These are phyloP conservation scores for Groenewaldozyma salmanticensis DNA, from an alignment of 805 yeast genomes.

Conservation along the genomic window DNA sequence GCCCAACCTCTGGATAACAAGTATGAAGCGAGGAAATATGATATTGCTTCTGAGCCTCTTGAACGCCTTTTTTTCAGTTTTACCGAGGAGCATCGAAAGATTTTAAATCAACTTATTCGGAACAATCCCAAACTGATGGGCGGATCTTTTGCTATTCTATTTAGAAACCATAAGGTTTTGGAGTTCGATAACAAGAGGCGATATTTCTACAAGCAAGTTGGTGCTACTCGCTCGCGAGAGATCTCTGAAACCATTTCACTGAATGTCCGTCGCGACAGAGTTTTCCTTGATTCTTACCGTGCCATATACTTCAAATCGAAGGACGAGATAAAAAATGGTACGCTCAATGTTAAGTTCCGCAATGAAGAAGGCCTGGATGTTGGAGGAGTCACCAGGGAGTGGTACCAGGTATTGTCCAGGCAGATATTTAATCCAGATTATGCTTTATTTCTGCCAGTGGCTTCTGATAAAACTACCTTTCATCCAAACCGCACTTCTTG, in stretches of 20 bases:
- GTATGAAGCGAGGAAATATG: slow-evolving; percentile 50
- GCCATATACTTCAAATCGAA: slow-evolving; percentile 68
- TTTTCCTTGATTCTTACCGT: slow-evolving; percentile 83
- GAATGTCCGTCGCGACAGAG: slow-evolving; percentile 76
- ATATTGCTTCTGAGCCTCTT: slow-evolving; percentile 64
- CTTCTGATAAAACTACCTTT: slow-evolving; percentile 85
- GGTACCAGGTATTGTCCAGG: slow-evolving; percentile 90
- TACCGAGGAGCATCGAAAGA: slow-evolving; percentile 79
- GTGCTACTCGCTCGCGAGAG: slow-evolving; percentile 17
- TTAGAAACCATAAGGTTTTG: slow-evolving; percentile 76
- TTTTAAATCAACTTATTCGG: slow-evolving; percentile 84
- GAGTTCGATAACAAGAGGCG: slow-evolving; percentile 92
- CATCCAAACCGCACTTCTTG: slow-evolving; percentile 91
- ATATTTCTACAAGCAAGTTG: slow-evolving; percentile 65
- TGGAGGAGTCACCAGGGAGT: slow-evolving; percentile 95
- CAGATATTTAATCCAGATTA: slow-evolving; percentile 96
- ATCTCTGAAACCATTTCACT: slow-evolving; percentile 35
- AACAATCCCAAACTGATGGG: slow-evolving; percentile 87
- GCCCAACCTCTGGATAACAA: slow-evolving; percentile 44
- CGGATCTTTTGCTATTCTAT: slow-evolving; percentile 87
- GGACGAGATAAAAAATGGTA: slow-evolving; percentile 62
- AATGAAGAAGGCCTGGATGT: slow-evolving; percentile 98
- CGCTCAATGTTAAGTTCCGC: slow-evolving; percentile 70
- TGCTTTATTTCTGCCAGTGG: slow-evolving; percentile 84
- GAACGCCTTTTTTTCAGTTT: slow-evolving; percentile 75